A percentile compares a stretch with the other conserved stretches of the same genome.
Evolutionary conservation across 352 stramenopile species (phyloP).

Genomic region (Phytophthora aleatoria): DNA sequence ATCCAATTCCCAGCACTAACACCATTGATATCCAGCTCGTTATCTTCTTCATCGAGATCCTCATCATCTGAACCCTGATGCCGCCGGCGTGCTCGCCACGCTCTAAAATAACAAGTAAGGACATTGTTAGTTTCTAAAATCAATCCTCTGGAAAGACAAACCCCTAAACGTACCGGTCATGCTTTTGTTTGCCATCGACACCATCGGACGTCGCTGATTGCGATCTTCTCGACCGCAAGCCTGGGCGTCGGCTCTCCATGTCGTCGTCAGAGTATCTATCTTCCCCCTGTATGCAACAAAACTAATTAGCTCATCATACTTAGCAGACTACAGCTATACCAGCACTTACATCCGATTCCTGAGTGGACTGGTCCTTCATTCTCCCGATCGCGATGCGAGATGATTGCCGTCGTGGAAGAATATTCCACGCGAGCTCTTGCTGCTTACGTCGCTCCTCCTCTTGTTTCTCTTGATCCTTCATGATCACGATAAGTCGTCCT

Average conservation of each 20-base stretch:
- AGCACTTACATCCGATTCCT: constrained; percentile 53
- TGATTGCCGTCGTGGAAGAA: constrained; percentile 79
- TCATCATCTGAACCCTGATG: constrained; percentile 56
- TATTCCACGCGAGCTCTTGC: constrained; percentile 75
- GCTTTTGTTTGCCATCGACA: constrained; percentile 45
- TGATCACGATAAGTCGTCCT: constrained; percentile 75
- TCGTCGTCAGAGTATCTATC: constrained; percentile 32
- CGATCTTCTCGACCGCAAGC: constrained; percentile 30
- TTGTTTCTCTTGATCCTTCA: constrained; percentile 79
- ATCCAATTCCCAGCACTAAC: constrained; percentile 56
- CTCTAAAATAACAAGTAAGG: constrained; percentile 36
- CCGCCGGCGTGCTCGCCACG: constrained; percentile 65
- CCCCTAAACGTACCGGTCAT: constrained; percentile 55
- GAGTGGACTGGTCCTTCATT: constrained; percentile 71
- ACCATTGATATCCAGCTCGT: constrained; percentile 29
- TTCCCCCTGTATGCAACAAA: constrained; percentile 25
- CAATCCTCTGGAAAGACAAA: not conserved
- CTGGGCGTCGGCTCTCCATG: constrained; percentile 21
- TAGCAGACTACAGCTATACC: not conserved
- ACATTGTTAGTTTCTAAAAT: constrained; percentile 3
- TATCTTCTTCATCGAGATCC: constrained; percentile 41
- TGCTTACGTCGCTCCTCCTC: constrained; percentile 69
- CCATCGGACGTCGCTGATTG: constrained; percentile 22
- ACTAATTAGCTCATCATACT: constrained; percentile 4
- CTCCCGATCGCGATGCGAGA: constrained; percentile 81